These are phyloP conservation scores for Nowakowskiella sp. DNA, from an alignment of 192 early-diverging fungal species.

Conservation along the genomic window DNA sequence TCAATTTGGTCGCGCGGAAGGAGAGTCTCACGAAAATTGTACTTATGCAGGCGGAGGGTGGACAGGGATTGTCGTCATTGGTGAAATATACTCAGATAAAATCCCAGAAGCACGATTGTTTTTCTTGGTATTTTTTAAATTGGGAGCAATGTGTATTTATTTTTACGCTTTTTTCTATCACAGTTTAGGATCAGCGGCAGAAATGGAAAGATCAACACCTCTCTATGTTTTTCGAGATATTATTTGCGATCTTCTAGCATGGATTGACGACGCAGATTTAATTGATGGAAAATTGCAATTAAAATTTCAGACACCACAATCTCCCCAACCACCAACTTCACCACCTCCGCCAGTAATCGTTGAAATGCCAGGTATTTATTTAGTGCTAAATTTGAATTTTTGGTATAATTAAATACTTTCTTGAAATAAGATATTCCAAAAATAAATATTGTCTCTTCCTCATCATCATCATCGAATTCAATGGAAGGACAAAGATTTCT, in stretches of 20 bases:
- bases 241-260: slow-evolving; percentile 26
- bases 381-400: no score
- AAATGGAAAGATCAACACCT: slow-evolving; percentile 38
- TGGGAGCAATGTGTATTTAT: neutral
- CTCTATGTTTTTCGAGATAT: slow-evolving; percentile 35
- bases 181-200: slow-evolving; percentile 24
- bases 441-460: no score
- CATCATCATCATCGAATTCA: no score
- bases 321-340: no score
- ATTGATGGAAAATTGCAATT: slow-evolving; percentile 3
- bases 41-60: slow-evolving; percentile 43
- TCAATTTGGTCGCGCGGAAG: slow-evolving; percentile 1
- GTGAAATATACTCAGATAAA: slow-evolving; percentile 29
- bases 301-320: neutral
- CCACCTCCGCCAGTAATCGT: no score
- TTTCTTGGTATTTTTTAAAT: slow-evolving; percentile 24
- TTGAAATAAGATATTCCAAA: no score
- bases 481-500: no score
- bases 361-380: no score
- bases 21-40: slow-evolving; percentile 17
- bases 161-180: no score
- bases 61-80: slow-evolving; percentile 38
- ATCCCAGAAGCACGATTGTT: slow-evolving; percentile 23
- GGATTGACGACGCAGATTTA: slow-evolving; percentile 20
- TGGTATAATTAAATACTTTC: no score